A percentile compares a stretch with the other conserved stretches of the same genome.
Evolutionary conservation across 2,329 filamentous ascomycete genomes (phyloP).

Genomic region (Rhinocladiella similis): DNA sequence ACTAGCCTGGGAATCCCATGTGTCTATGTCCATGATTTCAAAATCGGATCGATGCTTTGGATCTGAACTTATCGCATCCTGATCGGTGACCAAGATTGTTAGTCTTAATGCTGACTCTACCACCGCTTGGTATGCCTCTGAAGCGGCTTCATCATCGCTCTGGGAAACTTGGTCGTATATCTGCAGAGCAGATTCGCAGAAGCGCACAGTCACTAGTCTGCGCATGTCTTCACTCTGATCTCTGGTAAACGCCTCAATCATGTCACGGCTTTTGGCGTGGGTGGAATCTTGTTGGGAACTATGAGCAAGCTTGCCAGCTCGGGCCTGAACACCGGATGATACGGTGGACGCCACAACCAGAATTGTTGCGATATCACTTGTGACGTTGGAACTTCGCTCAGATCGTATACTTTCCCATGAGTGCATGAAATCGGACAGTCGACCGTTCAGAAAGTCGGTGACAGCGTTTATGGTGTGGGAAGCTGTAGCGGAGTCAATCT

Average conservation of each 20-base stretch:
- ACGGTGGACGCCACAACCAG: slow-evolving; percentile 12
- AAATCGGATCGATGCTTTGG: slow-evolving; percentile 3
- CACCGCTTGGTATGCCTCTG: slow-evolving; percentile 7
- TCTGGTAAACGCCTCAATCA: slow-evolving; percentile 9
- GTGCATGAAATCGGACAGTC: slow-evolving; percentile 47
- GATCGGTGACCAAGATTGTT: background rate
- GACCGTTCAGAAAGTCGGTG: slow-evolving; percentile 47
- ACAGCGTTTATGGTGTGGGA: slow-evolving; percentile 36
- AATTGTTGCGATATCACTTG: slow-evolving; percentile 42
- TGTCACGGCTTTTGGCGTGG: slow-evolving; percentile 6
- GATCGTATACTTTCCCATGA: slow-evolving; percentile 44
- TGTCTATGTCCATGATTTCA: slow-evolving; percentile 15
- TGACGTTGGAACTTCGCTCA: slow-evolving; percentile 48
- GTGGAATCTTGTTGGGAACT: slow-evolving; percentile 1
- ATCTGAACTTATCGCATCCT: background rate
- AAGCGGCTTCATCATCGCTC: background rate
- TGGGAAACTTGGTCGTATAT: slow-evolving; percentile 11
- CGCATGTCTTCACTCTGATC: slow-evolving; percentile 1
- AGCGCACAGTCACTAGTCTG: slow-evolving; percentile 8
- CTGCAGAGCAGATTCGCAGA: slow-evolving; percentile 10
- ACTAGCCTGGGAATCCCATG: slow-evolving; percentile 11
- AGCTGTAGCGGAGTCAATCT: slow-evolving; percentile 11
- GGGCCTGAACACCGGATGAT: slow-evolving; percentile 11
- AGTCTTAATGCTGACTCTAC: slow-evolving; percentile 16
- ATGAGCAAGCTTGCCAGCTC: background rate